Evolutionary conservation across 139 green algal genomes (phyloP), one percentile per base, ranked within the genome.

Genomic region (Chlorella sp.): DNA sequence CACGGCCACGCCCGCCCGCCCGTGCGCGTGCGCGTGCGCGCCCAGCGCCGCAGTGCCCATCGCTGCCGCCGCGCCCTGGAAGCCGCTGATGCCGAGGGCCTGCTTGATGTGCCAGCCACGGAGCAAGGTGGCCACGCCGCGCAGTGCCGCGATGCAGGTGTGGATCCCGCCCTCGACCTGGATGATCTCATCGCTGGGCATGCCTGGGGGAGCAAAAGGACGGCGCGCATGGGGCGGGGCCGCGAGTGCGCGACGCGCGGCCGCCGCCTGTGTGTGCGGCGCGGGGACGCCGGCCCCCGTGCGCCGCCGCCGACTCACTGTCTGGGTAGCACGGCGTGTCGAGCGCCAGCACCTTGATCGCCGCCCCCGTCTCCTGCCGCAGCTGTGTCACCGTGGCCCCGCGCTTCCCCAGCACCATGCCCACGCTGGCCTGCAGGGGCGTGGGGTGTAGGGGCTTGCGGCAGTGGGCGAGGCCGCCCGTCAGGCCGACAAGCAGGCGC

Each of bases 111-210:
- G 79, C 79, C 79, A 84, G 67, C 74, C 59, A 15, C 79, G 55
- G 40, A 82, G 56, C 73, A 85, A 68, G 25, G 79, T 85, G 58
- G 73, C 79, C 38, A 85, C 79, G 35, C 80, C 80, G 23, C 70
- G 69, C 17, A 85, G 62, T 29, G 77, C 77, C 36, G 48, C 46
- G 48, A 85, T 64, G 27, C 59, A 72, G 50, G 76, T 69, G 42
- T 82, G 48, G 41, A 85, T 31, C 36, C 40, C 46, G 42, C 80
- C 80, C 64, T 86, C 80, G 31, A 86, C 58, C 46, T 85, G 80
- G 8, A 85, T 68, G 11, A 81, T 59, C 25, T 81, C 77, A 71
- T 85, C 80, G 6, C 42, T 40, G 8, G n/a, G n/a, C n/a, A n/a
- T n/a, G n/a, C n/a, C n/a, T n/a, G n/a, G n/a, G n/a, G n/a, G n/a